Conservation (phyloP, 1,139 yeast genomes). For the Eremothecium sinecaudum region DNA sequence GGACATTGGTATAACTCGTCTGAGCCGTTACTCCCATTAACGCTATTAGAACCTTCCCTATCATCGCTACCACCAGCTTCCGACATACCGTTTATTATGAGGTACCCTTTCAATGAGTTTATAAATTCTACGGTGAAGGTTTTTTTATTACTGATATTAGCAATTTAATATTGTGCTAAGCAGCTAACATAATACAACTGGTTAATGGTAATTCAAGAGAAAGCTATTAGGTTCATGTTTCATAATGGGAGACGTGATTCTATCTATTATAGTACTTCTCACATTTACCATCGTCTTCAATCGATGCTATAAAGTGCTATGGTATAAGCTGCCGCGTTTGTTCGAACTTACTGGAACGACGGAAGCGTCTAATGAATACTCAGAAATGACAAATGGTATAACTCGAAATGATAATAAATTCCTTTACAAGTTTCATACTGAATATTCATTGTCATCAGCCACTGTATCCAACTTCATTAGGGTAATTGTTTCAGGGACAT, state of each 20-base stretch:
- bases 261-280: slow-evolving; percentile 11
- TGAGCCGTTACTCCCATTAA: too few species aligned
- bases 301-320: slow-evolving; percentile 7
- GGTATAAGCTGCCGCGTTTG: slow-evolving; percentile 8
- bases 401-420: slow-evolving; percentile 12
- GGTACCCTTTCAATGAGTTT: too few species aligned
- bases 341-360: slow-evolving; percentile 7
- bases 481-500: slow-evolving; percentile 23
- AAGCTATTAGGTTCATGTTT: too few species aligned
- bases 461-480: slow-evolving; percentile 15
- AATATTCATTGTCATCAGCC: slow-evolving; percentile 25
- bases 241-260: slow-evolving; percentile 14
- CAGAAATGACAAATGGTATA: neutral
- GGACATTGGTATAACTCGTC: slow-evolving; percentile 41
- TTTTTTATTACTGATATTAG: too few species aligned
- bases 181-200: too few species aligned
- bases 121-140: too few species aligned
- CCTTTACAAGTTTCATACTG: slow-evolving; percentile 24
- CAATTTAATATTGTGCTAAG: too few species aligned
- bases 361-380: neutral
- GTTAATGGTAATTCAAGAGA: too few species aligned
- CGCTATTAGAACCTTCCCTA: too few species aligned
- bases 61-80: too few species aligned
- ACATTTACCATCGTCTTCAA: slow-evolving; percentile 13
- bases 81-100: too few species aligned